Evolutionary conservation across 306 rosid species (phyloP).

Genomic region (Comarum palustre): DNA sequence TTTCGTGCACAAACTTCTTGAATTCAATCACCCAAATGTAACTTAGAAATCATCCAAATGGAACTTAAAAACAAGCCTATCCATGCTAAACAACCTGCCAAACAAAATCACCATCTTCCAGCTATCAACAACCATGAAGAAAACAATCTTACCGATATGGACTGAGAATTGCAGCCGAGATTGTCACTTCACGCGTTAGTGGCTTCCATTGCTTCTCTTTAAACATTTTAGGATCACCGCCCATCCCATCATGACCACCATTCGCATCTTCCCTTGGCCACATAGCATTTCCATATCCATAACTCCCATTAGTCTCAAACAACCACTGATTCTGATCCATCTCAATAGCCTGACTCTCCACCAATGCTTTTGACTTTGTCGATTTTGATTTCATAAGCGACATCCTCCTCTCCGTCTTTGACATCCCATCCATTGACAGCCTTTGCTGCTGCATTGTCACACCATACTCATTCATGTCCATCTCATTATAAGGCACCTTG

Average conservation of each 20-base stretch:
- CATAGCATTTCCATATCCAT: slow-evolving; percentile 78
- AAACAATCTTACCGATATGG: slow-evolving; percentile 54
- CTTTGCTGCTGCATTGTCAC: slow-evolving; percentile 16
- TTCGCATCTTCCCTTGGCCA: slow-evolving; percentile 52
- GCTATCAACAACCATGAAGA: not conserved
- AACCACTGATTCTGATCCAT: slow-evolving; percentile 55
- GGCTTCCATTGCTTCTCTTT: slow-evolving; percentile 59
- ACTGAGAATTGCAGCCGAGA: slow-evolving; percentile 61
- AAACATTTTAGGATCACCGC: slow-evolving; percentile 53
- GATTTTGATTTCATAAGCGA: slow-evolving; percentile 44
- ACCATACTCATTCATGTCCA: slow-evolving; percentile 16
- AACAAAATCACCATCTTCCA: not conserved
- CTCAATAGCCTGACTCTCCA: slow-evolving; percentile 44
- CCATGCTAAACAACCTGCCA: not conserved
- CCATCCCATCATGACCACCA: slow-evolving; percentile 47
- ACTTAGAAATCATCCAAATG: not conserved
- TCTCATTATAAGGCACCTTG: slow-evolving; percentile 39
- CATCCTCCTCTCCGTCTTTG: slow-evolving; percentile 57
- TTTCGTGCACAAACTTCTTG: not conserved
- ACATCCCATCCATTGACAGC: slow-evolving; percentile 28
- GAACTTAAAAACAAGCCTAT: not conserved
- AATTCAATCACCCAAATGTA: not conserved
- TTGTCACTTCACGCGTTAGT: slow-evolving; percentile 50
- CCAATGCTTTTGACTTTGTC: slow-evolving; percentile 32
- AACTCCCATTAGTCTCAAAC: slow-evolving; percentile 63